Base-by-base conservation (phyloP, 23 red algal genomes). In the Gracilaria vermiculophylla region DNA sequence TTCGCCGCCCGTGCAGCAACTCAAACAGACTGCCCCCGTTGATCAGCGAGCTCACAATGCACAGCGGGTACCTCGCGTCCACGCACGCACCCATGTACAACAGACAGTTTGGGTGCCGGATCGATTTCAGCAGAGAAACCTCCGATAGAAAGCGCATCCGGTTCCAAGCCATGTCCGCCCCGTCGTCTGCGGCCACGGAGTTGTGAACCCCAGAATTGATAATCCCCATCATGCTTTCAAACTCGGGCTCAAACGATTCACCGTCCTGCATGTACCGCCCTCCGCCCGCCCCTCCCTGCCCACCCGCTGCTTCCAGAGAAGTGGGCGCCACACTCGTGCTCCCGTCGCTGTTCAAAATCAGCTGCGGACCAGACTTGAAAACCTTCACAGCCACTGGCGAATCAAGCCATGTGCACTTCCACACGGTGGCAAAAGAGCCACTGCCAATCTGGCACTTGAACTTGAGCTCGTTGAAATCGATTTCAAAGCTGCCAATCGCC, bases 361-460 rank as follows among this genome's bases (percentile, higher is more conserved):
- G 47, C 31, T 70, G 76, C 44, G 74, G 74, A 9, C 92, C 75
- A 41, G 42, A 67, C 56, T 81, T 90, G 52, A 99, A 96, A 13
- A 99, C 88, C 50, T 99, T 99, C 25, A 99, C 92, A 55, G 97
- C 97, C 40, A 99, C 97, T n/a, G 92, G 92, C 52, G 92, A 84
- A 62, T 99, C 90, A 27, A 99, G 89, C 97, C 97, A 99, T 65
- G 83, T 88, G 74, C 86, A 90, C 32, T 86, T 61, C 97, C 97
- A 99, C 35, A 99, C 97, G n/a, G 79, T 87, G 21, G 97, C 92
- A 94, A 99, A 99, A n/a, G 85, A 92, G 57, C 97, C 84, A 49
- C 84, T 77, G 12, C 84, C 84, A 27, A 88, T 88, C 77, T 78
- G 69, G 32, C 69, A 45, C 39, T 88, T 45, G 73, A 88, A 88